Percentiles rank a stretch among this genome's conserved stretches.
phyloP scores from a whole-genome alignment of 2,329 filamentous ascomycete genomes.

The Cercospora sesami region DNA sequence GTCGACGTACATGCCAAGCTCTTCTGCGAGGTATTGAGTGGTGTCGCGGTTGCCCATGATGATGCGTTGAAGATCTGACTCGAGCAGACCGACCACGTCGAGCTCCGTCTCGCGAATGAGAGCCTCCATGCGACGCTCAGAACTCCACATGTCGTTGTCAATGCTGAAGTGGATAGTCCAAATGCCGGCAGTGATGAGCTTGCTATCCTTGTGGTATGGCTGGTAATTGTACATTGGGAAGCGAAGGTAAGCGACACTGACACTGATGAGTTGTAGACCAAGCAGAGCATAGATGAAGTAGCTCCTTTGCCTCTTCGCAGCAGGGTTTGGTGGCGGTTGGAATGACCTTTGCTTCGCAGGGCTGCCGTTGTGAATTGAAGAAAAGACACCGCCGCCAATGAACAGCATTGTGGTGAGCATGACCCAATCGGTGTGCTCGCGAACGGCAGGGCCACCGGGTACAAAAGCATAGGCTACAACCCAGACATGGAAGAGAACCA shows the following conservation, averaged over 20 bases:
- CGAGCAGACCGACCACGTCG: conserved; percentile 93
- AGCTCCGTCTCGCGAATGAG: conserved; percentile 75
- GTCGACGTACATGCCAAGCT: conserved; percentile 98
- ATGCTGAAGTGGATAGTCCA: conserved; percentile 99
- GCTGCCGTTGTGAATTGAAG: conserved; percentile 52
- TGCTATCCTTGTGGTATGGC: conserved; percentile 84
- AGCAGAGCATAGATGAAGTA: conserved; percentile 72
- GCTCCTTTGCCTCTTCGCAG: conserved; percentile 56
- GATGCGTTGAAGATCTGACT: conserved; percentile 91
- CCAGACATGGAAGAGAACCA: conserved; percentile 98
- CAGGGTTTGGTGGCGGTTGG: conserved; percentile 45
- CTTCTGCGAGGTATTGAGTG: conserved; percentile 91
- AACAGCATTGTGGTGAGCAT: conserved; percentile 83
- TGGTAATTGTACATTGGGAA: conserved; percentile 92
- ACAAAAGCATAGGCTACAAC: conserved; percentile 98
- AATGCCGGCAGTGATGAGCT: conserved; percentile 88
- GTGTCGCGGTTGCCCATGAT: conserved; percentile 99
- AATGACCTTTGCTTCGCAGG: conserved; percentile 43
- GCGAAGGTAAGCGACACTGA: conserved; percentile 79
- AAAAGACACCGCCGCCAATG: conserved; percentile 82
- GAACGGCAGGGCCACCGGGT: conserved; percentile 85
- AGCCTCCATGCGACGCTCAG: conserved; percentile 85
- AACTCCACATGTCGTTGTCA: conserved; percentile 99
- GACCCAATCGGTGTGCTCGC: conserved; percentile 94
- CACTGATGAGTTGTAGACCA: conserved; percentile 75